These are phyloP conservation scores for Ascochyta rabiei DNA, from an alignment of 2,329 filamentous ascomycete species.

Conservation along the genomic window DNA sequence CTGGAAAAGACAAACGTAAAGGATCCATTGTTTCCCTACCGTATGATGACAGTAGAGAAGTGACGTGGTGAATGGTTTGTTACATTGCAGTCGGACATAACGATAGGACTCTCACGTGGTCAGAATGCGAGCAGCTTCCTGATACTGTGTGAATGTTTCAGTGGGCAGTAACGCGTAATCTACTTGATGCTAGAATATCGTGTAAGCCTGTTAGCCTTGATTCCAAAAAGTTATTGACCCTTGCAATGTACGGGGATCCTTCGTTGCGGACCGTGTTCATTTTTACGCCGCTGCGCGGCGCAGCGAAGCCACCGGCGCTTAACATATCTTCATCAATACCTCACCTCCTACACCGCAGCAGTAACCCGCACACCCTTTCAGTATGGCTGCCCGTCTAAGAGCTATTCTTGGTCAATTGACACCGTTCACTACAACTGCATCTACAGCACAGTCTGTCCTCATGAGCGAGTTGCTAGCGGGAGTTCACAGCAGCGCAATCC, in stretches of 20 bases:
- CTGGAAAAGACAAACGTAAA: neutral
- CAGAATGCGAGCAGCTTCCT: neutral
- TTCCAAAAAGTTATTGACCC: neutral
- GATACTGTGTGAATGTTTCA: neutral
- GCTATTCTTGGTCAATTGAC: neutral
- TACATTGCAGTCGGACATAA: neutral
- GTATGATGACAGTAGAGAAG: neutral
- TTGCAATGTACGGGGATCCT: neutral
- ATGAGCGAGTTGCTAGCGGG: neutral
- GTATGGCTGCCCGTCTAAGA: neutral
- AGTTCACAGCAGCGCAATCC: neutral
- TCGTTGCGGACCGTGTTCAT: neutral
- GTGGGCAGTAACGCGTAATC: neutral
- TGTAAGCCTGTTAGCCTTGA: neutral
- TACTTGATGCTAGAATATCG: neutral
- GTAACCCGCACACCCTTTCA: neutral
- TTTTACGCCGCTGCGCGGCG: neutral
- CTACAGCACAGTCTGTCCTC: neutral
- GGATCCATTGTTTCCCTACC: neutral
- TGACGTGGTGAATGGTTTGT: neutral
- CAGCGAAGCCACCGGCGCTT: slow-evolving; percentile 4
- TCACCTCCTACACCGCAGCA: neutral
- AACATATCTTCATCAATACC: neutral
- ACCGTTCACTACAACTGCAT: neutral
- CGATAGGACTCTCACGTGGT: neutral